Base-by-base conservation (phyloP, 148 eudicot genomes). In the Spergularia bocconei region DNA sequence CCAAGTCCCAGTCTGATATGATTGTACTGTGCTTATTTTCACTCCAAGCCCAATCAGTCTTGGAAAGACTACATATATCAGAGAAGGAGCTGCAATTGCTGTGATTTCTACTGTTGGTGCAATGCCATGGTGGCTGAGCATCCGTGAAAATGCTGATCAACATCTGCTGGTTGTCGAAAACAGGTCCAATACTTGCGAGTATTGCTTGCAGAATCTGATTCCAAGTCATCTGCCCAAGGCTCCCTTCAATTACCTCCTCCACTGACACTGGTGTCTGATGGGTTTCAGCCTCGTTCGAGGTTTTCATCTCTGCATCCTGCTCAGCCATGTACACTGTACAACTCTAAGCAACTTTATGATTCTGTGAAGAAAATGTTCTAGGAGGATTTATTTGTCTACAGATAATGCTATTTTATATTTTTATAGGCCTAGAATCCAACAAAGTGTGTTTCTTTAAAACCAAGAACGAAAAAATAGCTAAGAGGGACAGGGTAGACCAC, bases 81-180 rank as follows among this genome's bases (percentile, higher is more conserved):
- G 74, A 50, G 13, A 1, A 51, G 14, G 63, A 7, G 56, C n/a
- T 74, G 75, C 82, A 79, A 2, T 23, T 48, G 20, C 15, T 41
- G 36, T 29, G 36, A 29, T 29, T 29, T 29, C 36, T 29, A 3
- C 4, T 29, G 5, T 23, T 39, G 47, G 69, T 69, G 55, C 78
- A 79, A 39, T 79, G 69, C 82, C 82, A 79, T 39, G 62, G n/a
- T 69, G 78, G 78, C 41, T 74, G 63, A 21, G 70, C 78, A 60
- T 79, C 78, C 1, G 82, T 62, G 47, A 74, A 74, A 57, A 79
- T 69, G 64, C 74, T 74, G 21, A 79, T 79, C 70, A 79, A 69
- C 8, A 78, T 74, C 56, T 79, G 82, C 58, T 74, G 82, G 57
- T 73, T 60, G 62, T 79, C 82, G 47, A 79, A 79, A 41, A 79